These are phyloP conservation scores for Maudiozyma serrabonitensis DNA, from an alignment of 805 yeast species.

Conservation along the genomic window DNA sequence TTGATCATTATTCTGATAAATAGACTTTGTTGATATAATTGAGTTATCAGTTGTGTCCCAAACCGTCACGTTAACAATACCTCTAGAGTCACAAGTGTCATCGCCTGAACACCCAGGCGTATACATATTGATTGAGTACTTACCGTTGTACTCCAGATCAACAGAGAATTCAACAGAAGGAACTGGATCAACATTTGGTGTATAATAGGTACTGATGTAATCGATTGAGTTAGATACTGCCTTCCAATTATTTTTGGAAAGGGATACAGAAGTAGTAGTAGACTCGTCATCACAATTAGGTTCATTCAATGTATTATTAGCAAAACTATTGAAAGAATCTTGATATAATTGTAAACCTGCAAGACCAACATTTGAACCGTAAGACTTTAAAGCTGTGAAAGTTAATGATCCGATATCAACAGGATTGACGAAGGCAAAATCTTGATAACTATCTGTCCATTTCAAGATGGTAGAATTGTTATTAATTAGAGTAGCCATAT, in stretches of 20 bases:
- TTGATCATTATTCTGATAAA: conserved; percentile 74
- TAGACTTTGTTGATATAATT: conserved; percentile 31
- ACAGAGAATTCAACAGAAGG: conserved; percentile 34
- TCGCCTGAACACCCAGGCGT: conserved; percentile 84
- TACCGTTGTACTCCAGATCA: conserved; percentile 47
- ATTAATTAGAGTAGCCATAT: conserved; percentile 17
- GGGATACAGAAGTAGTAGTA: conserved; percentile 16
- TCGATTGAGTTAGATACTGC: conserved; percentile 24
- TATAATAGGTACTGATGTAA: conserved; percentile 26
- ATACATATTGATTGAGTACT: conserved; percentile 58
- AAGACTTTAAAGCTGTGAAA: conserved; percentile 54
- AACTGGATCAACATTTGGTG: conserved; percentile 24
- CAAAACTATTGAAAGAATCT: conserved; percentile 47
- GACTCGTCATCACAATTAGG: conserved; percentile 41
- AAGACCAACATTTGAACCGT: conserved; percentile 61
- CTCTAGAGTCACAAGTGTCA: conserved; percentile 58
- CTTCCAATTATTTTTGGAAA: conserved; percentile 25
- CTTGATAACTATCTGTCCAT: conserved; percentile 49
- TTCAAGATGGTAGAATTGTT: conserved; percentile 31
- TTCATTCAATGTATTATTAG: conserved; percentile 63
- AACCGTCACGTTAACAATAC: conserved; percentile 69
- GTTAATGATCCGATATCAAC: conserved; percentile 53
- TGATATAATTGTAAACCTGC: conserved; percentile 67
- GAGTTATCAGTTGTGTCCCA: conserved; percentile 30
- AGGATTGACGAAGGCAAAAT: conserved; percentile 68